Conservation (phyloP, 352 stramenopile species). For the Pilasporangium apinafurcum region DNA sequence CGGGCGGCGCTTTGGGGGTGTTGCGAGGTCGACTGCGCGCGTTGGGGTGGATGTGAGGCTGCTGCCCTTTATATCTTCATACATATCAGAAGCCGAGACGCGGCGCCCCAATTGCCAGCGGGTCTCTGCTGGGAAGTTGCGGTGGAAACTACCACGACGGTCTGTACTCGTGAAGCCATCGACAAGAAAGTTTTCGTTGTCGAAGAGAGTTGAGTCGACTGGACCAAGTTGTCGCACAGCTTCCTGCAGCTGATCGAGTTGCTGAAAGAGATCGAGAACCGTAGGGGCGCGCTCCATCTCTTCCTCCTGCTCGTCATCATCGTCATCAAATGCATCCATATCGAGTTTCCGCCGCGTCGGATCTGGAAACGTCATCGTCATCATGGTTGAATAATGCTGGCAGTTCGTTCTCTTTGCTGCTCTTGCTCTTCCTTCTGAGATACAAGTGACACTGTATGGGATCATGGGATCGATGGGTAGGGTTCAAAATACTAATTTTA, state of each 20-base stretch:
- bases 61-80: too few relatives aligned
- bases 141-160: slow-evolving; percentile 9
- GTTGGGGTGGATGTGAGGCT: slow-evolving; percentile 1
- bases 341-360: slow-evolving; percentile 17
- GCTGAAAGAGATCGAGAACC: slow-evolving; percentile 47
- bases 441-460: too few relatives aligned
- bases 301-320: slow-evolving; percentile 11
- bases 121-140: too few relatives aligned
- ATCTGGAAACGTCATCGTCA: slow-evolving; percentile 4
- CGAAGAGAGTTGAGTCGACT: slow-evolving; percentile 10
- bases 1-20: slow-evolving; percentile 15
- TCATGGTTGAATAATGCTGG: too few relatives aligned
- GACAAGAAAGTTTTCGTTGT: slow-evolving; percentile 15
- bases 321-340: slow-evolving; percentile 12
- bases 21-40: slow-evolving; percentile 2
- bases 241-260: slow-evolving; percentile 40
- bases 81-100: not conserved
- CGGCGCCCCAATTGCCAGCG: slow-evolving; percentile 5
- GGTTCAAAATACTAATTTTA: too few relatives aligned
- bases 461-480: too few relatives aligned
- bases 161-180: slow-evolving; percentile 19
- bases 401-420: too few relatives aligned
- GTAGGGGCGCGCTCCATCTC: slow-evolving; percentile 25
- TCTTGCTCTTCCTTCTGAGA: too few relatives aligned
- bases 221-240: slow-evolving; percentile 28